A percentile compares a stretch with the other conserved stretches of the same genome.
Conservation (phyloP, 257 asterid genomes). For the Solanum corneliomulleri region DNA sequence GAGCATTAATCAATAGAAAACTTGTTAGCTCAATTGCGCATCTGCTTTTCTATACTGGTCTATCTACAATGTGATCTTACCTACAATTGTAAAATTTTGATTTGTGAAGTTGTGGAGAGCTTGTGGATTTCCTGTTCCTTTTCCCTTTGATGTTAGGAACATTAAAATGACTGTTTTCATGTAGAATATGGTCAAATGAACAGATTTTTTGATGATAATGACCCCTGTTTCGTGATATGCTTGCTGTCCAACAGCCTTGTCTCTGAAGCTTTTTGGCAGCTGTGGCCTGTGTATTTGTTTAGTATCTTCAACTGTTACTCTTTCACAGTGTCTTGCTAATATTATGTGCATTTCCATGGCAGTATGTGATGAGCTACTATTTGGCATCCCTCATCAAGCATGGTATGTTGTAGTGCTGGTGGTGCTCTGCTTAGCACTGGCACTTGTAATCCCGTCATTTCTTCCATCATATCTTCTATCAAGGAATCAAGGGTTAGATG, state of each 20-base stretch:
- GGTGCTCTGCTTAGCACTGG: constrained; percentile 46
- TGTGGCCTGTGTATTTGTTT: constrained; percentile 1
- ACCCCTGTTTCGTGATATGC: not conserved
- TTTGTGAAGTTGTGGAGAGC: not conserved
- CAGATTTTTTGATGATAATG: not conserved
- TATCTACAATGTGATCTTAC: not conserved
- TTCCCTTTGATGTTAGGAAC: not conserved
- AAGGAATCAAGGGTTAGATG: constrained; percentile 21
- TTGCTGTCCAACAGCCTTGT: not conserved
- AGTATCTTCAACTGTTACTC: not conserved
- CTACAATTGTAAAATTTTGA: not conserved
- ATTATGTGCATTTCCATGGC: constrained; percentile 15
- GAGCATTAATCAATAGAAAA: not conserved
- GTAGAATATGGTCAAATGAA: not conserved
- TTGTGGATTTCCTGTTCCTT: not conserved
- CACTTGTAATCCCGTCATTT: constrained; percentile 47
- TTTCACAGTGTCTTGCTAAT: not conserved
- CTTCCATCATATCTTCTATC: constrained; percentile 59
- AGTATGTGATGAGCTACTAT: constrained; percentile 79
- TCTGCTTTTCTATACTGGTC: not conserved
- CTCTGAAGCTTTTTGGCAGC: not conserved
- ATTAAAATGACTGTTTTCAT: not conserved
- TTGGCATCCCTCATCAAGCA: constrained; percentile 73
- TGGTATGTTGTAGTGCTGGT: constrained; percentile 62
- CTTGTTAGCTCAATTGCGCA: not conserved